Conservation (phyloP, 331 rosid genomes). For the Quercus tomentella region DNA sequence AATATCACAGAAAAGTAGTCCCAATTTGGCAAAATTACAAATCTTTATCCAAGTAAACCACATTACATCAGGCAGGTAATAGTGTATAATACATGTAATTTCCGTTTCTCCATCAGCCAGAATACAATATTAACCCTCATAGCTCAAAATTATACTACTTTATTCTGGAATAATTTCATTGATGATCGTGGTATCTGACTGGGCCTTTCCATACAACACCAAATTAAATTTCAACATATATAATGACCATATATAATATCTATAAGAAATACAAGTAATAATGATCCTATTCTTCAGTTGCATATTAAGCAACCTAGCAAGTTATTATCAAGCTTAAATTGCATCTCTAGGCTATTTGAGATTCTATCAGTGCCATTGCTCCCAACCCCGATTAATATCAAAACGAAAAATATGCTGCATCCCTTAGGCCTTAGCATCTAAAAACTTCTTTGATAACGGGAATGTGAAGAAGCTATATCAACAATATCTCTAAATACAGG, state of each 20-base stretch:
- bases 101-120: no score
- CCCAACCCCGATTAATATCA: not conserved
- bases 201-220: not conserved
- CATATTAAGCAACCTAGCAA: not conserved
- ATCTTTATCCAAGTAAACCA: no score
- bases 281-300: not conserved
- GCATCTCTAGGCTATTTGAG: not conserved
- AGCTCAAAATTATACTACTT: not conserved
- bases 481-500: slow-evolving; percentile 33
- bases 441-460: slow-evolving; percentile 57
- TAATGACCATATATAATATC: not conserved
- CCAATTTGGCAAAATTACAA: no score
- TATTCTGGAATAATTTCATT: not conserved
- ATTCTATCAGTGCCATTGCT: not conserved
- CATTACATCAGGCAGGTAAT: no score
- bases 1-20: no score
- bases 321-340: not conserved
- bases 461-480: slow-evolving; percentile 33
- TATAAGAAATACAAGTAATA: not conserved
- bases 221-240: not conserved
- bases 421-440: not conserved
- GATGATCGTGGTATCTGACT: not conserved
- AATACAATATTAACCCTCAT: not conserved
- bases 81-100: no score
- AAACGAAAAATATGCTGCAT: not conserved